Evolutionary conservation across 2,329 filamentous ascomycete species (phyloP), one percentile per base, ranked within the genome.

Genomic region (Parastagonospora avenae): DNA sequence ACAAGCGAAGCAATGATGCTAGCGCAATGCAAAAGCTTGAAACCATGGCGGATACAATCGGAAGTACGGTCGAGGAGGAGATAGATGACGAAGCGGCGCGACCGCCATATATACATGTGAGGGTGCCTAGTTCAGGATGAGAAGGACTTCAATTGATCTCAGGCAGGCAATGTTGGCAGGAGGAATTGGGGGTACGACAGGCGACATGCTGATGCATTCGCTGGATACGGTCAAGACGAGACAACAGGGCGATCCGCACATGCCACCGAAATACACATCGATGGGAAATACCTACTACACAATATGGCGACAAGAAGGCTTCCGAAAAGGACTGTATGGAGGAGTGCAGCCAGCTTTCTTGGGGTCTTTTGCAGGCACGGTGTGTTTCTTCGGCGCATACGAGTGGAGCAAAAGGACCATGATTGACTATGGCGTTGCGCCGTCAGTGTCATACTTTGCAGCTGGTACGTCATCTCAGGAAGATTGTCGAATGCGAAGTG

Each of bases 121-220:
- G 68, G 49, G 51, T 51, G 52, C 53, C 52, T 49, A 32, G 35
- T 33, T 29, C 15, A 24, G 19, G 15, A 41, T 38, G 30, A 54
- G 48, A n/a, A 28, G 46, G 54, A 50, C 48, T 32, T 42, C 49
- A 50, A 55, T 67, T 70, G 66, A 70, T 60, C 32, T 50, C 15
- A 44, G 53, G 54, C 60, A 96, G 91, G 87, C 90, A 72, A 99
- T 97, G 92, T 82, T 99, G 68, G 94, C 94, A 30, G 94, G 94
- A 68, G 94, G 93, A 53, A 80, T 95, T 46, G 94, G 95, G 68
- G 94, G 94, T 46, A 92, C 90, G 12, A 95, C 89, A 48, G 94
- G 95, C 52, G 94, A 99, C 75, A 89, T 99, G 83, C 80, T 99
- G 61, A 99, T 99, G 94, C 94, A 99, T 78, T 97, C 93, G 39